Percentiles rank a stretch among this genome's conserved stretches.
Evolutionary conservation across 164 flowering plant genomes (phyloP).

Genomic region (Liquidambar formosana): DNA sequence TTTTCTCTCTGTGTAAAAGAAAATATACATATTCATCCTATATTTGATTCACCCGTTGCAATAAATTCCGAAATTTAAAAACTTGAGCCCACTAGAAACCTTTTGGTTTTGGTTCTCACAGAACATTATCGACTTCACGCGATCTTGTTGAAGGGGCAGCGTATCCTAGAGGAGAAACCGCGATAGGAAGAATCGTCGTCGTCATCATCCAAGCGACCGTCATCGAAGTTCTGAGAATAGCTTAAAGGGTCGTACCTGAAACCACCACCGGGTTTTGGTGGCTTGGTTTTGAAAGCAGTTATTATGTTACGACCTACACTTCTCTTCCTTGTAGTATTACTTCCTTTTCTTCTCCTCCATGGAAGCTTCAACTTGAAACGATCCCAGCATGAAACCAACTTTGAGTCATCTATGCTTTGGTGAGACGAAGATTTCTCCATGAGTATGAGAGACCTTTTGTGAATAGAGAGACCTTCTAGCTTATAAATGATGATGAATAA

Average conservation of each 20-base stretch:
- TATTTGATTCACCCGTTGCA: too few relatives aligned
- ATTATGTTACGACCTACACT: constrained; percentile 1
- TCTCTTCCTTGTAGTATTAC: neutral
- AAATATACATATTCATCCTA: too few relatives aligned
- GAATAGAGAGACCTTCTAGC: too few relatives aligned
- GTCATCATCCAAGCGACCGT: constrained; percentile 22
- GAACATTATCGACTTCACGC: too few relatives aligned
- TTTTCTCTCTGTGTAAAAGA: too few relatives aligned
- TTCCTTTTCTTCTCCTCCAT: constrained; percentile 12
- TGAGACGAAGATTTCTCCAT: neutral
- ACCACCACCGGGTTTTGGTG: constrained; percentile 10
- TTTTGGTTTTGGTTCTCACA: too few relatives aligned
- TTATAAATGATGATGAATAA: too few relatives aligned
- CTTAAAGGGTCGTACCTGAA: constrained; percentile 38
- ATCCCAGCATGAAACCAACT: constrained; percentile 27
- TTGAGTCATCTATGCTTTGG: neutral
- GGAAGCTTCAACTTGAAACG: constrained; percentile 12
- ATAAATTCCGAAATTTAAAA: too few relatives aligned
- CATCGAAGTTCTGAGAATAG: constrained; percentile 42
- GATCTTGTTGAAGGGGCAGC: constrained; percentile 17
- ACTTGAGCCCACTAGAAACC: too few relatives aligned
- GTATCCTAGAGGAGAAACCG: constrained; percentile 32
- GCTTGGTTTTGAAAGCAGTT: constrained; percentile 10
- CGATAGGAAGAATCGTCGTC: constrained; percentile 5
- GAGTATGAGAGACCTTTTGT: too few relatives aligned